Evolutionary conservation across 441 rosid genomes (phyloP).

Genomic region (Euphorbia neoarborescens): DNA sequence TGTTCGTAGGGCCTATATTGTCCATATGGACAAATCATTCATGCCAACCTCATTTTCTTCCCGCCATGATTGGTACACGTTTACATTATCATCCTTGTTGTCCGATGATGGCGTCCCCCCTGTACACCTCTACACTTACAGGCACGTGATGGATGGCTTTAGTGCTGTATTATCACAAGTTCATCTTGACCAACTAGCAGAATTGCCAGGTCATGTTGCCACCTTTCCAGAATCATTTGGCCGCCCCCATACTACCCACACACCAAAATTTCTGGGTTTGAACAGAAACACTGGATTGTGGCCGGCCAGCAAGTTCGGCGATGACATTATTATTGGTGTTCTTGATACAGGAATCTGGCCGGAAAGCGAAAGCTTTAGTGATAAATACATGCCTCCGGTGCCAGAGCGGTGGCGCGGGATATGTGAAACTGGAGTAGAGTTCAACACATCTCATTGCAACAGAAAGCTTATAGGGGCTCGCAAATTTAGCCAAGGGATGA

Average conservation of each 20-base stretch:
- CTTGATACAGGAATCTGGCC: constrained; percentile 77
- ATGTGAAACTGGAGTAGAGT: constrained; percentile 48
- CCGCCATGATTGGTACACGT: constrained; percentile 41
- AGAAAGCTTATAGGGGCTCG: constrained; percentile 62
- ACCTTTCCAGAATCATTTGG: constrained; percentile 45
- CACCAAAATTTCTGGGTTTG: constrained; percentile 64
- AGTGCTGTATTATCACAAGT: constrained; percentile 34
- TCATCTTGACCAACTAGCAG: constrained; percentile 33
- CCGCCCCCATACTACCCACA: constrained; percentile 58
- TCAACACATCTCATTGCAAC: constrained; percentile 38
- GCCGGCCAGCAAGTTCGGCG: constrained; percentile 64
- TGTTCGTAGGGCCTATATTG: constrained; percentile 27
- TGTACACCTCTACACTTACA: constrained; percentile 45
- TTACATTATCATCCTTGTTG: constrained; percentile 31
- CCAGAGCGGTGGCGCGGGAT: constrained; percentile 60
- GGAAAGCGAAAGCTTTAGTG: constrained; percentile 61
- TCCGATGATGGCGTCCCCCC: constrained; percentile 17
- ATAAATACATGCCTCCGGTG: constrained; percentile 53
- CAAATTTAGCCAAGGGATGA: constrained; percentile 65
- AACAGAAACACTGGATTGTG: constrained; percentile 53
- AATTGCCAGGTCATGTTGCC: constrained; percentile 31
- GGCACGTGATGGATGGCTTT: constrained; percentile 40
- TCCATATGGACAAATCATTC: constrained; percentile 18
- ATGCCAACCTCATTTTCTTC: constrained; percentile 29
- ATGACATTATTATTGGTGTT: constrained; percentile 60